Evolutionary conservation across 148 eudicot species (phyloP), one percentile per base, ranked within the genome.

Genomic region (Vaccinium macrocarpon): DNA sequence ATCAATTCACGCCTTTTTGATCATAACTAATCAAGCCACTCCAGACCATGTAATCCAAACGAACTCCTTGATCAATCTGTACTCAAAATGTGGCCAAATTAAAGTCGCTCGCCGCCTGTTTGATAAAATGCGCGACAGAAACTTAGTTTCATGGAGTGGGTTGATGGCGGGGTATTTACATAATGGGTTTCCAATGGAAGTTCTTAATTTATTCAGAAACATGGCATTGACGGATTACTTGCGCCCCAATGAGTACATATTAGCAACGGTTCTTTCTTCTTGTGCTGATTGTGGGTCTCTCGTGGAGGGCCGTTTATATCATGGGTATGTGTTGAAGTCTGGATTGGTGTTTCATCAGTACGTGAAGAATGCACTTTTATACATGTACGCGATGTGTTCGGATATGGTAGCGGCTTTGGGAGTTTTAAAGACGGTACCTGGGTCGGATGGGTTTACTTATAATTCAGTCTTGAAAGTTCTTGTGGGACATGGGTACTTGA

Each of bases 141-240:
- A 89, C 79, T 72, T 91, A 27, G 91, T 91, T 16, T 88, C 91
- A 4, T 91, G 89, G 91, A 83, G 91, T 38, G 76, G 83, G 19
- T 80, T 89, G 68, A 84, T 89, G 89, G 84, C 89, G 5, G 90
- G 89, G 1, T 87, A 86, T 87, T 87, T 85, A 7, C 91, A 84
- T 7, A 73, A 70, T 72, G 89, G 90, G 77, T 61, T 68, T 62
- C 70, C 85, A 80, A 70, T 59, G 48, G 83, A 85, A 46, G 91
- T 83, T 77, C 38, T 89, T 25, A 52, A 48, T 12, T 72, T 89
- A 90, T 88, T 84, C 50, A 88, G 78, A 51, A 23, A 61, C 62
- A 86, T 88, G 90, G 46, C 84, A 82, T 61, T 25, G 68, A 88
- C 25, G 23, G 89, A 89, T 70, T 29, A 15, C 80, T 66, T 84